Evolutionary conservation across 352 stramenopile species (phyloP).

Genomic region (Nothophytophthora sp.): DNA sequence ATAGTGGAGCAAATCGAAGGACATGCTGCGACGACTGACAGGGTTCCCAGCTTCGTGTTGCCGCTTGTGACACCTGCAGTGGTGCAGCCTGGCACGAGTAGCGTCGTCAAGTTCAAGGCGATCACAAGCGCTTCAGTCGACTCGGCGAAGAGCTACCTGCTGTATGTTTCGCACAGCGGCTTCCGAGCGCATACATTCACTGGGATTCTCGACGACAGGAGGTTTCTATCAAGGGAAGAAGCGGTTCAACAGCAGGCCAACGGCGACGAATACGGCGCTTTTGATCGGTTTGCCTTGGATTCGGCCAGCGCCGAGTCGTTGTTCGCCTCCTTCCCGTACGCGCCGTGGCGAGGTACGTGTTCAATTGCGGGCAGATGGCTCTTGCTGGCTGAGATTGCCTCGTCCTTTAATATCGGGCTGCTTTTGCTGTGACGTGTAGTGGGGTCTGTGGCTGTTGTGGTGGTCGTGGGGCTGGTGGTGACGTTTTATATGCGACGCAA

Average conservation of each 20-base stretch:
- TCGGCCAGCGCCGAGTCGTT: constrained; percentile 22
- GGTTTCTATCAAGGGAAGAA: constrained; percentile 35
- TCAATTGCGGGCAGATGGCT: background rate
- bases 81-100: constrained; percentile 27
- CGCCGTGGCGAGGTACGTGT: constrained; percentile 55
- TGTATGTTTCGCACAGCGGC: constrained; percentile 73
- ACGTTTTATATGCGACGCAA: constrained; percentile 57
- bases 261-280: constrained; percentile 21
- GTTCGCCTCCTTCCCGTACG: constrained; percentile 44
- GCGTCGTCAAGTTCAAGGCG: constrained; percentile 28
- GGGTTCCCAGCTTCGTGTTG: constrained; percentile 19
- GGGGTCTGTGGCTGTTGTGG: constrained; percentile 48
- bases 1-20: constrained; percentile 15
- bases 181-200: constrained; percentile 55
- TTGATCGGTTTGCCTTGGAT: constrained; percentile 32
- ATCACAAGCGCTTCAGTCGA: constrained; percentile 24
- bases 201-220: constrained; percentile 39
- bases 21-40: background rate
- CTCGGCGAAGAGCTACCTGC: constrained; percentile 29
- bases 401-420: background rate
- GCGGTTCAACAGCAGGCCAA: constrained; percentile 27
- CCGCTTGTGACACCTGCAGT: constrained; percentile 30
- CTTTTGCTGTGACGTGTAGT: constrained; percentile 24
- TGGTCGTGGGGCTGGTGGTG: constrained; percentile 48
- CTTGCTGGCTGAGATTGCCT: background rate